A percentile compares a stretch with the other conserved stretches of the same genome.
phyloP scores from a whole-genome alignment of 306 rosid species.

The Corylus avellana region DNA sequence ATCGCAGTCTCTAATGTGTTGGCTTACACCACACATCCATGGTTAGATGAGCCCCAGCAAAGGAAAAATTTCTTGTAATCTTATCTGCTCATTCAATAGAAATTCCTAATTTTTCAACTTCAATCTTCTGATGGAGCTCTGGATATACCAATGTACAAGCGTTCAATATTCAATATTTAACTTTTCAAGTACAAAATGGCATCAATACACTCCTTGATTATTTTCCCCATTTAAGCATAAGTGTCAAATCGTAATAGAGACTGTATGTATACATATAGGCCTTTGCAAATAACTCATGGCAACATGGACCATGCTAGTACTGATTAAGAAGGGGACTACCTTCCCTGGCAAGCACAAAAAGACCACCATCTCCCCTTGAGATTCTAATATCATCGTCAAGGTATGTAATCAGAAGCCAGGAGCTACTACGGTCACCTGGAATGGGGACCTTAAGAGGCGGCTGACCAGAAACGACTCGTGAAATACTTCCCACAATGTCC shows the following conservation, averaged over 20 bases:
- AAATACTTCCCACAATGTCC: conserved; percentile 53
- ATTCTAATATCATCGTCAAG: conserved; percentile 84
- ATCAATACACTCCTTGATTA: too few relatives aligned
- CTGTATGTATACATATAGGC: background rate
- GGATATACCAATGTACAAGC: too few relatives aligned
- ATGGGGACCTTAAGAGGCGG: conserved; percentile 79
- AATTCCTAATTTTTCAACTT: too few relatives aligned
- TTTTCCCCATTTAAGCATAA: too few relatives aligned
- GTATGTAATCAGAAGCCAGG: conserved; percentile 87
- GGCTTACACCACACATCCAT: too few relatives aligned
- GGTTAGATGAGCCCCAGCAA: too few relatives aligned
- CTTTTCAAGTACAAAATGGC: too few relatives aligned
- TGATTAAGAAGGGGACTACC: conserved; percentile 75
- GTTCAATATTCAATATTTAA: too few relatives aligned
- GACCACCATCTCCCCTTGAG: conserved; percentile 96
- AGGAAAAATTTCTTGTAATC: too few relatives aligned
- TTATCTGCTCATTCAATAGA: too few relatives aligned
- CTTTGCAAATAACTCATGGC: background rate
- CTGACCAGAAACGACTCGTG: conserved; percentile 76
- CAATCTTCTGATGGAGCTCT: too few relatives aligned
- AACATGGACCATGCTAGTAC: conserved; percentile 31
- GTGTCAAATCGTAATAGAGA: background rate
- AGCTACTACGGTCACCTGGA: conserved; percentile 81
- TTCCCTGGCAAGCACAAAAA: conserved; percentile 82
- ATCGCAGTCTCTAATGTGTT: too few relatives aligned